Evolutionary conservation across 805 yeast species (phyloP).

Genomic region (Monosporozyma servazzii): DNA sequence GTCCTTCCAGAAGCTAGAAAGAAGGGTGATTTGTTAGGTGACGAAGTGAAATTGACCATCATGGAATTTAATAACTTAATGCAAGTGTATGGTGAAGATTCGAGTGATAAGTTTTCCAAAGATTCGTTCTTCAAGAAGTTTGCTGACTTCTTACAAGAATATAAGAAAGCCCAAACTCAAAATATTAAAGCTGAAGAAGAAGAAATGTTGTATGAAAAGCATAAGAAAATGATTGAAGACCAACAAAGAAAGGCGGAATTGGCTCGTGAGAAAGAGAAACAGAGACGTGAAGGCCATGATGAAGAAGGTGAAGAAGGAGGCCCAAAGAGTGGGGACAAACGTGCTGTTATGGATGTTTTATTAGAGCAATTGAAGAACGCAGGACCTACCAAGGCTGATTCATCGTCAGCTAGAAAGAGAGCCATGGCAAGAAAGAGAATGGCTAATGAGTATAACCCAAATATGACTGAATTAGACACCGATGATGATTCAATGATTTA

Average conservation of each 20-base stretch:
- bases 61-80: constrained; percentile 61
- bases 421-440: constrained; percentile 64
- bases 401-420: constrained; percentile 70
- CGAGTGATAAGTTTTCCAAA: constrained; percentile 55
- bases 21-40: constrained; percentile 55
- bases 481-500: constrained; percentile 24
- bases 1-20: constrained; percentile 68
- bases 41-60: constrained; percentile 53
- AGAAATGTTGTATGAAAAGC: constrained; percentile 61
- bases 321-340: constrained; percentile 21
- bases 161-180: constrained; percentile 69
- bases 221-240: constrained; percentile 46
- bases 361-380: constrained; percentile 82
- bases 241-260: constrained; percentile 24
- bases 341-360: constrained; percentile 71
- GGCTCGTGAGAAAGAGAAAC: constrained; percentile 10
- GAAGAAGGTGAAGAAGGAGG: constrained; percentile 7
- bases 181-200: constrained; percentile 79
- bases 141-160: constrained; percentile 69
- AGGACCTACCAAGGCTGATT: constrained; percentile 68
- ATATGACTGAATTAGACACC: constrained; percentile 15
- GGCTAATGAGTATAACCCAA: constrained; percentile 18
- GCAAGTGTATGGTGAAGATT: constrained; percentile 87
- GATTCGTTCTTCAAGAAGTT: constrained; percentile 70
- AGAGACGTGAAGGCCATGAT: constrained; percentile 6